Evolutionary conservation across 225 moss, liverwort and hornwort species (phyloP).

Genomic region (Polytrichum formosum): DNA sequence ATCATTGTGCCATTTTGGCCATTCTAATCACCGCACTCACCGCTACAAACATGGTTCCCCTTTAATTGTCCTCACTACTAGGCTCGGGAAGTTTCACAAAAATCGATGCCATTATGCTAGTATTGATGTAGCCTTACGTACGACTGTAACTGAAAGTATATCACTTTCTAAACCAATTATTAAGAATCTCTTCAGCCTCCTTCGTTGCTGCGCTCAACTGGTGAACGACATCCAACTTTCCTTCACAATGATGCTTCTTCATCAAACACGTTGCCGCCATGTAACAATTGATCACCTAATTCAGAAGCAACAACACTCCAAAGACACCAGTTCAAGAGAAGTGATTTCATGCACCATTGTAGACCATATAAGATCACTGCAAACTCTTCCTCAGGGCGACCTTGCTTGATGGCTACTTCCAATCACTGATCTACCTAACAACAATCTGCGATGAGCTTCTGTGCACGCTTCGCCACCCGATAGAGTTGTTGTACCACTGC

Average conservation of each 20-base stretch:
- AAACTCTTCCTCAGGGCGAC: conserved; percentile 5
- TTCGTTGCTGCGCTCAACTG: neutral
- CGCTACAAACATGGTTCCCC: conserved; percentile 2
- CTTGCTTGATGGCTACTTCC: conserved; percentile 1
- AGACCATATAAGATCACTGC: neutral
- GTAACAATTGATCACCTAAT: too few relatives aligned
- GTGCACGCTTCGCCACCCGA: neutral
- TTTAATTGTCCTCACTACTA: neutral
- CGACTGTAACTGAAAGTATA: too few relatives aligned
- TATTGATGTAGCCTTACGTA: too few relatives aligned
- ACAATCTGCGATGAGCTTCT: conserved; percentile 2
- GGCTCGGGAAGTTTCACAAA: too few relatives aligned
- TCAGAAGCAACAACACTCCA: too few relatives aligned
- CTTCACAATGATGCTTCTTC: neutral
- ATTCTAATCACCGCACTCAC: neutral
- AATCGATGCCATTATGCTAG: too few relatives aligned
- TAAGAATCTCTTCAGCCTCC: neutral
- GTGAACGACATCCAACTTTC: neutral
- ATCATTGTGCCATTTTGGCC: too few relatives aligned
- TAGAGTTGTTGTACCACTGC: neutral
- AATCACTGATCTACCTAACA: conserved; percentile 3
- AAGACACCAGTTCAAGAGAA: neutral
- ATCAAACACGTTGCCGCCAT: neutral
- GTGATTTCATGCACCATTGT: conserved; percentile 1
- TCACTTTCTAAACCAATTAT: neutral